Evolutionary conservation across 1,284 basidiomycete species (phyloP), one percentile per base, ranked within the genome.

Genomic region (Agaricales sp.): DNA sequence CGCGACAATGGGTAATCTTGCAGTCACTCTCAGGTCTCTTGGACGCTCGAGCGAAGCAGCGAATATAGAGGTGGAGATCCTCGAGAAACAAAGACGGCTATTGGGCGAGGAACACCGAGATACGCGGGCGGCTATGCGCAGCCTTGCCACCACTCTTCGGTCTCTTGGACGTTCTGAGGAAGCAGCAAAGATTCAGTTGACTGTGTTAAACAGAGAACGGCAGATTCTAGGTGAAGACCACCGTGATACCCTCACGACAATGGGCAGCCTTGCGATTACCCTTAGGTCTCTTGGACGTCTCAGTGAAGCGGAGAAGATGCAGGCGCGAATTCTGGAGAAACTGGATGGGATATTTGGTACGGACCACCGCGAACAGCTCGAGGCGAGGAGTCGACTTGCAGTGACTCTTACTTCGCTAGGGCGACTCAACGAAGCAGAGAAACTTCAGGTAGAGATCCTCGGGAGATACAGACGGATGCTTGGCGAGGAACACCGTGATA

Each of bases 21-120:
- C 19, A 16, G 18, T 24, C 12, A 6, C 22, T 23, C 22, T 16
- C 22, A 19, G 45, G 12, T 6, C 14, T 24, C 45, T 16, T 14
- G 45, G 45, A 6, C 13, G 22, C 11, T 6, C 12, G n/a, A 23
- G 13, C 16, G 45, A 46, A 13, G 45, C 45, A 11, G 16, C 13
- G 45, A 6, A 19, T n/a, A 6, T 46, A 23, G n/a, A 24, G n/a
- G 45, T 13, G 18, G 19, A 22, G 18, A 23, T 24, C 11, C 45
- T 46, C 6, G 12, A 25, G 12, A 13, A 14, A 25, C 20, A 23
- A 13, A 22, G 25, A 25, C 14, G 12, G 25, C 6, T 24, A 6
- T 18, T 46, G 13, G 45, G 45, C 6, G 8, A 4, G 23, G 45
- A 46, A 11, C 45, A 46, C 25, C 45, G 6, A 20, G 45, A 46